Evolutionary conservation across 306 rosid genomes (phyloP), one percentile per base, ranked within the genome.

Genomic region (Vachellia collinsii): DNA sequence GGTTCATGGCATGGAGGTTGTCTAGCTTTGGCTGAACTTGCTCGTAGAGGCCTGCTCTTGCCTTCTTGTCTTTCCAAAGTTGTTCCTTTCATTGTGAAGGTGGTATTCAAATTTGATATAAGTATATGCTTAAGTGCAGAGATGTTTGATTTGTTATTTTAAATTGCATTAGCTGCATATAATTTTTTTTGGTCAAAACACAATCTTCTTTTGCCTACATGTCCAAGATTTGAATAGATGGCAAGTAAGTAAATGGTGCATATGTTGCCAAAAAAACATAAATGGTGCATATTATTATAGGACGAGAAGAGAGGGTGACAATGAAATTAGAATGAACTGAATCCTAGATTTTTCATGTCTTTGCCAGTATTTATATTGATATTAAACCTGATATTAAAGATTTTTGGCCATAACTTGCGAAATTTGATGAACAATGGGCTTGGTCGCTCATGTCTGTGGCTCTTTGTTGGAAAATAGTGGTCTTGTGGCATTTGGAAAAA

Each of bases 1-100:
- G 96, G 99, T 80, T 95, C 99, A 63, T 95, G 99, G 99, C 99
- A 93, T 78, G 99, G 99, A 76, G 99, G 98, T 75, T 95, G 99
- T 90, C 89, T 95, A 76, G 99, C 99, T 29, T 85, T 95, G 85
- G 99, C 98, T 67, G 98, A 95, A 88, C 93, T 95, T 88, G 98
- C 96, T 82, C 97, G 99, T 76, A 89, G 98, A 87, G 99, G 99
- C 81, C 86, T 93, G 87, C 97, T 95, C 84, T 85, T 93, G 70
- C 97, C 98, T 72, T 50, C 29, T 41, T 88, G 97, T 86, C 97
- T 95, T 80, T 93, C 94, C 41, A 89, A 86, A 86, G 94, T 95
- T 70, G 94, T 93, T 79, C 99, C 99, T 41, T 92, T 95, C 85
- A 89, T 93, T 66, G 87, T 93, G 88, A 93, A 93, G 98, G 99